Percentiles rank a stretch among this genome's conserved stretches.
Conservation (phyloP, 768 basidiomycete species). For the Naganishia randhawae region DNA sequence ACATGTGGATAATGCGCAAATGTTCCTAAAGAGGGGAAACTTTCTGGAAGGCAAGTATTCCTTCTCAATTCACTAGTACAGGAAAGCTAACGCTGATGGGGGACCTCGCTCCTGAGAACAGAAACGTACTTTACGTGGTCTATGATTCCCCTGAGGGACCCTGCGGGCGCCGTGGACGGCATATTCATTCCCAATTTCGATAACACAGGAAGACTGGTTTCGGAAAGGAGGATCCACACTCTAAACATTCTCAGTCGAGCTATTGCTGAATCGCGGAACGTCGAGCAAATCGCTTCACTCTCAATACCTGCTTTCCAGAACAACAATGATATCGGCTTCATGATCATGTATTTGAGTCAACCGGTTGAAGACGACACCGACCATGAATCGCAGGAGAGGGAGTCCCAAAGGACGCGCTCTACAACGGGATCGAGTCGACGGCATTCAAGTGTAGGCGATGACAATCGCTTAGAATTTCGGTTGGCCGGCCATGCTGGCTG, state of each 20-base stretch:
- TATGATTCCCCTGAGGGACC: conserved; percentile 8
- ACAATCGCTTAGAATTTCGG: background rate
- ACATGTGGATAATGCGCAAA: conserved; percentile 20
- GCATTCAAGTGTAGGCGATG: background rate
- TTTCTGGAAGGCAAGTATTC: conserved; percentile 17
- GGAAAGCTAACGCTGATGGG: background rate
- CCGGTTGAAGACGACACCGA: background rate
- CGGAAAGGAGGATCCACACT: conserved; percentile 19
- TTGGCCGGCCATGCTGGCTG: background rate
- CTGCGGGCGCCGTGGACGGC: background rate
- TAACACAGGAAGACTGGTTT: conserved; percentile 7
- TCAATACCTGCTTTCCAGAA: conserved; percentile 1
- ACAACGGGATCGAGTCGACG: conserved; percentile 1
- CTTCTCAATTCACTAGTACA: background rate
- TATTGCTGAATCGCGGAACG: background rate
- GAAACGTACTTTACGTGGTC: conserved; percentile 24
- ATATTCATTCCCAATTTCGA: conserved; percentile 28
- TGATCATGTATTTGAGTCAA: conserved; percentile 11
- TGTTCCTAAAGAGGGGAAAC: conserved; percentile 24
- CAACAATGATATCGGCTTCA: conserved; percentile 10
- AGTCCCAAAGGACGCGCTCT: conserved; percentile 2
- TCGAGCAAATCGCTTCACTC: conserved; percentile 1
- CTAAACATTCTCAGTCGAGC: conserved; percentile 12
- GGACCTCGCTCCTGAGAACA: background rate
- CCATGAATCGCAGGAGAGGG: background rate